Evolutionary conservation across 1,139 yeast genomes (phyloP), one percentile per base, ranked within the genome.

Genomic region (Meyerozyma sp.): DNA sequence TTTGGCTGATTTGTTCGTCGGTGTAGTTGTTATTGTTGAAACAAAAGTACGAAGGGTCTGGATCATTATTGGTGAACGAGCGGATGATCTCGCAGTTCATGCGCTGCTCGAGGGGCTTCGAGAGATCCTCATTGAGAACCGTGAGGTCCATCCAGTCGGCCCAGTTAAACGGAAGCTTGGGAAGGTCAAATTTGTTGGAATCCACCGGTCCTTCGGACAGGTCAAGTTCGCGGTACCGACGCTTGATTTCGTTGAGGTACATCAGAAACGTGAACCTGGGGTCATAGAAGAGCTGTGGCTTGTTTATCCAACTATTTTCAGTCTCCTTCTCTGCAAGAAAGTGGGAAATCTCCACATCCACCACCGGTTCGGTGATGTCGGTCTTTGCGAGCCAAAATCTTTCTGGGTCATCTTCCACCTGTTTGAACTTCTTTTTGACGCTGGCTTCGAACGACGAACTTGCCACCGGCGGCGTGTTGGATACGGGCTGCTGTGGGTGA

Each of bases 111-210:
- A 41, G n/a, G 3, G 49, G 51, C 30, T 43, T 42, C 4, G 35
- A 21, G 34, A 49, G 35, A n/a, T 53, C 46, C 2, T 44, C 27
- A 38, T 52, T 46, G 18, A 49, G 40, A 7, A 32, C 23, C 0
- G 54, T 46, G 41, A 52, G 44, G 36, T 53, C 56, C 26, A 46
- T 44, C 59, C 59, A 55, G 40, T 56, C 59, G 5, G 49, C 50
- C 59, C 58, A 56, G 43, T 56, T 57, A 40, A 56, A 56, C 1
- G 58, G 52, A 7, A 56, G 43, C n/a, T 39, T 42, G 16, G 30
- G 10, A 36, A 26, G 18, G 40, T 47, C 8, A 36, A 4, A n/a
- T 14, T 67, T 66, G 42, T 54, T 57, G 25, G 46, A 42, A 18
- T 45, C 46, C 21, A 44, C 46, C 20, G 40, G 41, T 11, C 42